Evolutionary conservation across 1,284 basidiomycete species (phyloP).

Genomic region (Apiotrichum gamsii): DNA sequence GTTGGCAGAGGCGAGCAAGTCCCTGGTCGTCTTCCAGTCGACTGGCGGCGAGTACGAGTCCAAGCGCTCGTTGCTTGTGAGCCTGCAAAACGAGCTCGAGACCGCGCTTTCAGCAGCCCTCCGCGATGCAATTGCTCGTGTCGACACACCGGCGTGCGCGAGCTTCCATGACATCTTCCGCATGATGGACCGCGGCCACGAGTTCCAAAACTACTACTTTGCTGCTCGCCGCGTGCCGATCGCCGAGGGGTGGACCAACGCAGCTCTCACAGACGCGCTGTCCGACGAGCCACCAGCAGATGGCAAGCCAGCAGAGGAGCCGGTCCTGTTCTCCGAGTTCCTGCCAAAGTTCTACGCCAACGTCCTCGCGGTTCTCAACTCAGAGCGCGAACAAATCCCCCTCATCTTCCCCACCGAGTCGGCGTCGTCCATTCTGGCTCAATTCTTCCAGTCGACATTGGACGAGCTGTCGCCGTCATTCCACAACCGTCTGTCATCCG

Average conservation of each 20-base stretch:
- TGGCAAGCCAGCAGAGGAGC: constrained; percentile 28
- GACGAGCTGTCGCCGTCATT: constrained; percentile 71
- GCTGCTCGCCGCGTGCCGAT: constrained; percentile 64
- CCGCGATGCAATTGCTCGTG: constrained; percentile 68
- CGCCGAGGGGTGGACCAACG: constrained; percentile 62
- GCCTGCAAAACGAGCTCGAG: constrained; percentile 87
- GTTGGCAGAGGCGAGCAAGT: constrained; percentile 74
- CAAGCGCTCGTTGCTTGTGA: constrained; percentile 73
- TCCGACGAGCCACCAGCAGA: neutral
- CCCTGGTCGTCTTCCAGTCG: constrained; percentile 84
- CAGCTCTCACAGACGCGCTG: constrained; percentile 2
- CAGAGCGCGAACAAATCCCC: constrained; percentile 67
- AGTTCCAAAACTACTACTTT: constrained; percentile 89
- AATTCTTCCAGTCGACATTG: constrained; percentile 72
- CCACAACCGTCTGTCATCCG: constrained; percentile 63
- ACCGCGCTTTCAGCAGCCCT: constrained; percentile 77
- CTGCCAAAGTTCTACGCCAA: constrained; percentile 58
- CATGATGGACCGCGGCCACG: constrained; percentile 79
- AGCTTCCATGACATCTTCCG: constrained; percentile 75
- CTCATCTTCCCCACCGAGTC: constrained; percentile 60
- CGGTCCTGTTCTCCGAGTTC: constrained; percentile 56
- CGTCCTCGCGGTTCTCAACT: constrained; percentile 58
- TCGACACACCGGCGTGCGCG: constrained; percentile 53
- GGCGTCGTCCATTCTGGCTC: constrained; percentile 63
- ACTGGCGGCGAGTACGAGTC: constrained; percentile 75